Evolutionary conservation across 805 yeast genomes (phyloP), one percentile per base, ranked within the genome.

Genomic region (Monosporozyma solicola): DNA sequence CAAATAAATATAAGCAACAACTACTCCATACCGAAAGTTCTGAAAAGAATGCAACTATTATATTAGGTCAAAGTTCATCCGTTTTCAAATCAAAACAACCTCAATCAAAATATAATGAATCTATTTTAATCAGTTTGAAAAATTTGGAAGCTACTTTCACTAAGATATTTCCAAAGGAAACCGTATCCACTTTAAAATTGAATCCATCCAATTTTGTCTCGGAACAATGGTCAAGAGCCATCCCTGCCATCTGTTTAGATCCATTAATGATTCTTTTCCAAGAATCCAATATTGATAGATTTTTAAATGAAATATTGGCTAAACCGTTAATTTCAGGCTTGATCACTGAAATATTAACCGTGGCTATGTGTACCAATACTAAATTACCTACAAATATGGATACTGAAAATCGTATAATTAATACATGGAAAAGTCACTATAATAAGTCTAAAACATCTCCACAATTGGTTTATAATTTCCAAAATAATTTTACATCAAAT

Each of bases 261-360:
- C 87, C 95, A 4, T 71, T 88, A 49, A 73, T 88, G 37, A 75
- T 89, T 24, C 62, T 87, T 9, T 83, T 90, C 61, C 96, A 88
- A 67, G 77, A 78, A 52, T 80, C 83, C 2, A 22, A 71, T 57
- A 86, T 92, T 1, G 69, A 69, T 39, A 68, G 75, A 46, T 73
- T 90, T 47, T 71, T 76, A 27, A 70, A 74, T 35, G 84, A 85
- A 65, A 83, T 88, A 41, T 74, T 89, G 55, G 90, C 92, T 32
- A 86, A 86, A 65, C 96, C 96, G 7, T 74, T 90, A 55, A 75
- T 87, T 20, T 77, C 85, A 24, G 97, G 97, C 1, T 72, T 87
- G 45, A 80, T 87, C 52, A 75, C 76, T 51, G 97, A 90, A 72
- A 67, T 87, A 37, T 76, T 82, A 58, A 80, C 83, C 41, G 80